A percentile compares a stretch with the other conserved stretches of the same genome.
phyloP scores from a whole-genome alignment of 352 stramenopile genomes.

The Thalassiosira allenii region DNA sequence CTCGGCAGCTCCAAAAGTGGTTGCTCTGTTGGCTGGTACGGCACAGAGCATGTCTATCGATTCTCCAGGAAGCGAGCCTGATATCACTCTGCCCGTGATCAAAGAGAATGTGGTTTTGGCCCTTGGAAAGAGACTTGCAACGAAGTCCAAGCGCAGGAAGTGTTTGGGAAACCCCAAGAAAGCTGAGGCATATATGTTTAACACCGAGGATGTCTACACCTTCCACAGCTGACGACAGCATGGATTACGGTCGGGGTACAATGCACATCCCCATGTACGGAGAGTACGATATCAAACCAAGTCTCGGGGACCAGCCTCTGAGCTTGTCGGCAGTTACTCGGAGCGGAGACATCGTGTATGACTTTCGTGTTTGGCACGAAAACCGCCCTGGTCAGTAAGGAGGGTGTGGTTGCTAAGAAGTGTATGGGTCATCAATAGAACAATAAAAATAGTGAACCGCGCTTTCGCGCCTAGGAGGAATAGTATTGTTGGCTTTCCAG shows the following conservation, averaged over 20 bases:
- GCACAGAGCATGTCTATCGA: slow-evolving; percentile 32
- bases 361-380: slow-evolving; percentile 10
- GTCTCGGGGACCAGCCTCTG: slow-evolving; percentile 6
- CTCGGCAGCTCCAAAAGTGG: background rate
- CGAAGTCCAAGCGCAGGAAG: slow-evolving; percentile 37
- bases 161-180: slow-evolving; percentile 4
- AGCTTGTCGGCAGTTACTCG: slow-evolving; percentile 6
- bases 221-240: slow-evolving; percentile 41
- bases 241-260: slow-evolving; percentile 27
- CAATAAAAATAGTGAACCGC: too few species aligned
- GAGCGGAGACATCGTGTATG: slow-evolving; percentile 8
- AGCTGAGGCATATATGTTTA: slow-evolving; percentile 9
- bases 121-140: slow-evolving; percentile 6
- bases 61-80: slow-evolving; percentile 16
- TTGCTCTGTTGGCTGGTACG: slow-evolving; percentile 20
- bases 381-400: too few species aligned
- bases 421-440: too few species aligned
- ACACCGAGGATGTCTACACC: slow-evolving; percentile 44
- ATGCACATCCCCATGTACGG: slow-evolving; percentile 28
- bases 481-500: too few species aligned
- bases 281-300: slow-evolving; percentile 28
- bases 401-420: too few species aligned
- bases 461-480: too few species aligned
- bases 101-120: slow-evolving; percentile 10
- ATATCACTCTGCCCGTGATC: slow-evolving; percentile 20